Evolutionary conservation across 1,284 basidiomycete species (phyloP).

Genomic region (Vanrija sp.): DNA sequence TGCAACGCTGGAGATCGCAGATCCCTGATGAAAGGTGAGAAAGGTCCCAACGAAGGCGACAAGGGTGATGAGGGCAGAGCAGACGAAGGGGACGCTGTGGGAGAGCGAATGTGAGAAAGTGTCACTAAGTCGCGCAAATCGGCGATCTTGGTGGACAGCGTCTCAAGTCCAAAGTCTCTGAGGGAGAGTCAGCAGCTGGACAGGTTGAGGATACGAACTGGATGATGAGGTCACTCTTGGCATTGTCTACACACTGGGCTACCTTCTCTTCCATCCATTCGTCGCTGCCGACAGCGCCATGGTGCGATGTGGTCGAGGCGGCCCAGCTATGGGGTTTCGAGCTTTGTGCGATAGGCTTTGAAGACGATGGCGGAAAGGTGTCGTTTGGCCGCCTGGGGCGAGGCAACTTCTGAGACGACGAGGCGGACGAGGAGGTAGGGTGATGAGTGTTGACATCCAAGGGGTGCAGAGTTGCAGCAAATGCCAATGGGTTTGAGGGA

Average conservation of each 20-base stretch:
- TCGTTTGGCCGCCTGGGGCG: constrained; percentile 20
- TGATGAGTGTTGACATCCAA: constrained; percentile 20
- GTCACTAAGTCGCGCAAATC: constrained; percentile 44
- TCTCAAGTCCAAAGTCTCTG: constrained; percentile 26
- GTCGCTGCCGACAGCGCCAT: constrained; percentile 27
- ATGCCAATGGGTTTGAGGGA: constrained; percentile 37
- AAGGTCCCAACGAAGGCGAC: neutral
- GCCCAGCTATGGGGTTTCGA: neutral
- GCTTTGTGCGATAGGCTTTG: constrained; percentile 13
- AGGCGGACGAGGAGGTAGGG: neutral
- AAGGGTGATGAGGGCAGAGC: neutral
- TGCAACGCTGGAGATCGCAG: too few relatives aligned
- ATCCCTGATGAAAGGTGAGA: too few relatives aligned
- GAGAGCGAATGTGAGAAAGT: constrained; percentile 23
- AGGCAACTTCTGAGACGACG: constrained; percentile 14
- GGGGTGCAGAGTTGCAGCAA: constrained; percentile 38
- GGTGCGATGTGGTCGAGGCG: too few relatives aligned
- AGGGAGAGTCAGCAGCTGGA: neutral
- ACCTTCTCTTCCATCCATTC: constrained; percentile 42
- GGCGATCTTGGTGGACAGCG: constrained; percentile 36
- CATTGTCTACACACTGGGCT: constrained; percentile 34
- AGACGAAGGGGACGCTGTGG: constrained; percentile 1
- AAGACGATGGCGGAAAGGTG: constrained; percentile 14
- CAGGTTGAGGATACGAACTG: constrained; percentile 22
- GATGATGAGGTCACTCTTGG: constrained; percentile 26